A percentile compares a stretch with the other conserved stretches of the same genome.
Conservation (phyloP, 768 basidiomycete genomes). For the Jaapia argillacea region DNA sequence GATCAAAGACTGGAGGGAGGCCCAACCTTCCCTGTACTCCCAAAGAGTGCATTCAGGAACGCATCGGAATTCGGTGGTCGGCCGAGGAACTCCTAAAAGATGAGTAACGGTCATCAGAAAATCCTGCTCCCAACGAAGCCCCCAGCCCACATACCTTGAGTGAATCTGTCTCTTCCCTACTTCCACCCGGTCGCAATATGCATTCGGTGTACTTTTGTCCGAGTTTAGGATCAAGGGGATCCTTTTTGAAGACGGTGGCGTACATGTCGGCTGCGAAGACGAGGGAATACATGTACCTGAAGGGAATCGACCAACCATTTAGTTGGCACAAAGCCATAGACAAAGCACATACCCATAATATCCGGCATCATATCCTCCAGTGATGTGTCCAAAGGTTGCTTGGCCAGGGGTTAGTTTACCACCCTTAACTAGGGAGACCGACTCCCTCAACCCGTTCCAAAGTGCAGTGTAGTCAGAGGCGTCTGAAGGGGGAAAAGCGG, state of each 20-base stretch:
- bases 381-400: slow-evolving; percentile 67
- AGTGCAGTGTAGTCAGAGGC: slow-evolving; percentile 65
- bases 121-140: slow-evolving; percentile 2
- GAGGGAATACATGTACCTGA: slow-evolving; percentile 61
- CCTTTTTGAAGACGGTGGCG: slow-evolving; percentile 68
- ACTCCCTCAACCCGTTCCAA: slow-evolving; percentile 67
- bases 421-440: slow-evolving; percentile 59
- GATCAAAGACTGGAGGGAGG: too few species aligned
- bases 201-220: slow-evolving; percentile 66
- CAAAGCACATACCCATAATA: slow-evolving; percentile 67
- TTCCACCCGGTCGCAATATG: slow-evolving; percentile 68
- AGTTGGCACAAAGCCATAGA: not conserved
- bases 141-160: slow-evolving; percentile 66
- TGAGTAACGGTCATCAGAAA: not conserved
- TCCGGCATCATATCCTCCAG: slow-evolving; percentile 59
- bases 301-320: slow-evolving; percentile 7
- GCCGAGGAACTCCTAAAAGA: slow-evolving; percentile 67
- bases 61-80: slow-evolving; percentile 67
- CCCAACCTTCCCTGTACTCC: slow-evolving; percentile 15
- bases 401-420: slow-evolving; percentile 58
- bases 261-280: slow-evolving; percentile 54
- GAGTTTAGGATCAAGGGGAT: slow-evolving; percentile 59
- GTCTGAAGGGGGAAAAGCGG: slow-evolving; percentile 31
- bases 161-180: slow-evolving; percentile 72
- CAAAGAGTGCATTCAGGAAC: slow-evolving; percentile 59